phyloP scores from a whole-genome alignment of 2,329 filamentous ascomycete species.

The Fusarium papillatum region DNA sequence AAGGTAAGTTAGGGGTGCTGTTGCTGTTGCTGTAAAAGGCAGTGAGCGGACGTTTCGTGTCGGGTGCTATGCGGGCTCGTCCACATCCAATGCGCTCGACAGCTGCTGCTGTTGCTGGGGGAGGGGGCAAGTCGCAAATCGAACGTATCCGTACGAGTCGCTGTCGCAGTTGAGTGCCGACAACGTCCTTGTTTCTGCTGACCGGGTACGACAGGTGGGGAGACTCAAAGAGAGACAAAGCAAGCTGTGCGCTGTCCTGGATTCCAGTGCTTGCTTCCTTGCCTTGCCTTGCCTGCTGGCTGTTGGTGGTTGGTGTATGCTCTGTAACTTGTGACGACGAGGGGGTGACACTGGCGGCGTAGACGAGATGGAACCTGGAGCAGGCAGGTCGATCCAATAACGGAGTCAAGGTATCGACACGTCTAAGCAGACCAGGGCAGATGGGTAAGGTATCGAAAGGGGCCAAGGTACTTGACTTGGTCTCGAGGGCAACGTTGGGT shows the following conservation, averaged over 20 bases:
- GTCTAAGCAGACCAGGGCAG: slow-evolving; percentile 21
- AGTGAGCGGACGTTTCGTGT: slow-evolving; percentile 28
- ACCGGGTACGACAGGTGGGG: slow-evolving; percentile 14
- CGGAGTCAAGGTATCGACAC: slow-evolving; percentile 28
- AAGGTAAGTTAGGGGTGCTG: slow-evolving; percentile 9
- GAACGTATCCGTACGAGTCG: background rate
- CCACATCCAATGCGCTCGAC: background rate
- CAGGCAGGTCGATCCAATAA: slow-evolving; percentile 15
- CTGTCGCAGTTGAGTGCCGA: slow-evolving; percentile 8
- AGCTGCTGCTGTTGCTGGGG: background rate
- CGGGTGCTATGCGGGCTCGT: slow-evolving; percentile 7
- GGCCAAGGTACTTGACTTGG: slow-evolving; percentile 4
- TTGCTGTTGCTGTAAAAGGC: slow-evolving; percentile 22
- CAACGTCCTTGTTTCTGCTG: slow-evolving; percentile 19
- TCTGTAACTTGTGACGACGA: slow-evolving; percentile 31
- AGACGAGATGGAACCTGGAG: slow-evolving; percentile 26
- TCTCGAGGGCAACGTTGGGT: slow-evolving; percentile 11
- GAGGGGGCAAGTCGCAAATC: background rate
- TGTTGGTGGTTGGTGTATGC: slow-evolving; percentile 8
- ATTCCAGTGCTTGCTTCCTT: slow-evolving; percentile 2
- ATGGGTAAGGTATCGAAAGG: slow-evolving; percentile 24
- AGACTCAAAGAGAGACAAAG: slow-evolving; percentile 12
- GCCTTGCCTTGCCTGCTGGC: background rate
- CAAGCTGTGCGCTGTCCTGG: slow-evolving; percentile 12
- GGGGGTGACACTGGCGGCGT: slow-evolving; percentile 29